Evolutionary conservation across 2,329 filamentous ascomycete genomes (phyloP), one percentile per base, ranked within the genome.

Genomic region (Cordyceps fumosorosea): DNA sequence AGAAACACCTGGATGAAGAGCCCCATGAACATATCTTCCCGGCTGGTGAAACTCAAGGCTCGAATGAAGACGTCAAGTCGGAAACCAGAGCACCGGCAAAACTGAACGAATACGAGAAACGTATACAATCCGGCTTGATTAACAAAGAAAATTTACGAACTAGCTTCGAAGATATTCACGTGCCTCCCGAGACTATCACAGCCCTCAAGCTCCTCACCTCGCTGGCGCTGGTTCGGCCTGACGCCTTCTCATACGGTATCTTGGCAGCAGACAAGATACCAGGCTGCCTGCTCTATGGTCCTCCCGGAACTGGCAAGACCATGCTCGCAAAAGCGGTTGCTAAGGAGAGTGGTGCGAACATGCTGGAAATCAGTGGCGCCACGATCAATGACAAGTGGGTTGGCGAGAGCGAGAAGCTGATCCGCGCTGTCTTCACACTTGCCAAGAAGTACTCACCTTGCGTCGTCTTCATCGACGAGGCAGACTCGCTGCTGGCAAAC

Each of bases 341-440:
- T 16, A 88, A 87, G 68, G 84, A 89, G 71, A 85, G 81, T 65
- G 85, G 86, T 20, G 86, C 86, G 44, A 87, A 85, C 66, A 86
- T 81, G 87, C 89, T 99, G 45, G 93, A 98, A 74, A 86, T 98
- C 48, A 93, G 88, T 66, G 93, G 91, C 3, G 92, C 91, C 1
- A 91, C 91, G 66, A 90, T 99, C 68, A 96, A 96, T 74, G 91
- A 97, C 73, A 98, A 96, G 84, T 98, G 91, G 74, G 91, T 98
- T 3, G 95, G 95, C 24, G 92, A 98, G 73, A 90, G 90, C 64
- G 95, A 99, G 77, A 98, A 98, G 81, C 96, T 96, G 71, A 90
- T 98, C 60, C 88, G 89, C 58, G 93, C 93, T 0, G 87, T 98
- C 47, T 99, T 99, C 76, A 89, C 86, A 0, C 81, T 98, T 0